Base-by-base conservation (phyloP, 768 basidiomycete species). In the Psilocybe sp. region DNA sequence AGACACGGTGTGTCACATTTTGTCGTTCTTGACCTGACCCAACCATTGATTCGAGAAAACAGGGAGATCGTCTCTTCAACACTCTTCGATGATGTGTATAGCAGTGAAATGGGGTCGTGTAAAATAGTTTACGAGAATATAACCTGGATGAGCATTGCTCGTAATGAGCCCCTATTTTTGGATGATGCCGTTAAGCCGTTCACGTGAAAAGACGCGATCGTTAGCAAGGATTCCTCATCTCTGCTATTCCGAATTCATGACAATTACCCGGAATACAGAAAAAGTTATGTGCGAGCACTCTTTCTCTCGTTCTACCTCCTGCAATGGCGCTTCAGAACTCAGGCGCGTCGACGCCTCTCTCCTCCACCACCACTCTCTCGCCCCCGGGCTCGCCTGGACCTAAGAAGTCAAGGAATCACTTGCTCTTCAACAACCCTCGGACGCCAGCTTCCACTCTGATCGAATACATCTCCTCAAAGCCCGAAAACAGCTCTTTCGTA, bases 51-150 rank as follows among this genome's bases (percentile, higher is more conserved):
- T n/a, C 38, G 35, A 34, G 11, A 31, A 18, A 31, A n/a, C 56
- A 93, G 89, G 92, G 92, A 2, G 92, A 95, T 59, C 85, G 92
- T 9, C 65, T 92, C 51, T 92, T 89, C 72, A 87, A 87, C 61
- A 92, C 92, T 0, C 59, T 82, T n/a, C 72, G 70, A 43, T 78
- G 36, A 49, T 10, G 11, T 31, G 9, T 14, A 15, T n/a, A 9
- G 19, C 10, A 14, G 18, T 14, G 14, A 12, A 28, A 1, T 13
- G 15, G 41, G 10, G 13, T 43, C 14, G 23, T 15, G 23, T 31
- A 20, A n/a, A 28, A 14, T 43, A 43, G n/a, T 31, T 2, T 28
- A 28, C 19, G 8, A 31, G 15, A 28, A 28, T 8, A 43, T 28
- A 42, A 42, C 20, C 23, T 7, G 7, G 23, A 28, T 28, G 23